Evolutionary conservation across 2,329 filamentous ascomycete genomes (phyloP).

Genomic region (Aschersonia sp.): DNA sequence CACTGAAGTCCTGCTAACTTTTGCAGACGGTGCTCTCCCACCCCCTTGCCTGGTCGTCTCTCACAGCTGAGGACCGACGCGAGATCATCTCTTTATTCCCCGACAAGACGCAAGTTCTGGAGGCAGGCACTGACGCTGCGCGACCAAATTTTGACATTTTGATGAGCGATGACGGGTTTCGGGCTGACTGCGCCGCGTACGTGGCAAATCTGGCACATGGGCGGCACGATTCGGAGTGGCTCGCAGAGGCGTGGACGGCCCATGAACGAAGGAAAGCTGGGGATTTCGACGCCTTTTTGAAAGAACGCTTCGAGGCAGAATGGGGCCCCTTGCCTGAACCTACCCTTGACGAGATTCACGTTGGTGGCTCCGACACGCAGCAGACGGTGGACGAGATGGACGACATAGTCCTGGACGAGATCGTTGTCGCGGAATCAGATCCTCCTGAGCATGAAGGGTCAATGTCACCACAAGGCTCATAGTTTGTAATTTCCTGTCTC

Average conservation of each 20-base stretch:
- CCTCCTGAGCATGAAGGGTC: too few relatives aligned
- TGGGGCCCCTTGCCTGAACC: slow-evolving; percentile 28
- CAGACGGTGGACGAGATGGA: too few relatives aligned
- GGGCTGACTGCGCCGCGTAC: slow-evolving; percentile 29
- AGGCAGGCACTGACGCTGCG: slow-evolving; percentile 18
- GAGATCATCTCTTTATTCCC: slow-evolving; percentile 25
- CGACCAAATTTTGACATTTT: slow-evolving; percentile 27
- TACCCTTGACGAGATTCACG: background rate
- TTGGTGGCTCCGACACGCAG: background rate
- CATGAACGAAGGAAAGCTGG: slow-evolving; percentile 32
- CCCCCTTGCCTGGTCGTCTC: slow-evolving; percentile 22
- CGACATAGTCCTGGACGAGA: too few relatives aligned
- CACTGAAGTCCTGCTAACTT: background rate
- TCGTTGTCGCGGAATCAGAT: too few relatives aligned
- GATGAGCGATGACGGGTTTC: slow-evolving; percentile 31
- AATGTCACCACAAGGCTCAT: too few relatives aligned
- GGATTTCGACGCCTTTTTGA: slow-evolving; percentile 33
- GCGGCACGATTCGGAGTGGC: slow-evolving; percentile 37
- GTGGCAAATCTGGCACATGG: slow-evolving; percentile 30
- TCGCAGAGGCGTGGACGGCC: slow-evolving; percentile 34
- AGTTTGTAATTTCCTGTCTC: too few relatives aligned
- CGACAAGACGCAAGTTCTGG: slow-evolving; percentile 20
- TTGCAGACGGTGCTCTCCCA: slow-evolving; percentile 20
- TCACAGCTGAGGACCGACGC: slow-evolving; percentile 16
- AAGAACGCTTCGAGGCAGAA: slow-evolving; percentile 27